These are phyloP conservation scores for Apodospora peruviana DNA, from an alignment of 495 filamentous ascomycete species.

Conservation along the genomic window DNA sequence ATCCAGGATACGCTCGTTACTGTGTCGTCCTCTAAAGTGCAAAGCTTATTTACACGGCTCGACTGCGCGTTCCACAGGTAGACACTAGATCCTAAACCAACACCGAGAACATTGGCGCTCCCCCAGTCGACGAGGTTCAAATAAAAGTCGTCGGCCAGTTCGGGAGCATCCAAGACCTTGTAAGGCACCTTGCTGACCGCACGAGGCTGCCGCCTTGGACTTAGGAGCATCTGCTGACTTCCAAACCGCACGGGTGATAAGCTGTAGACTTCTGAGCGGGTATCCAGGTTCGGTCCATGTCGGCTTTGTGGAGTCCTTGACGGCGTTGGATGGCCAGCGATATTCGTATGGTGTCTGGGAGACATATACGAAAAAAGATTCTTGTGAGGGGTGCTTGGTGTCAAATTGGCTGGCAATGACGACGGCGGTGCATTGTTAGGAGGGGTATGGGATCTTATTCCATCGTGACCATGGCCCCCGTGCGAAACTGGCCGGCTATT, in stretches of 20 bases:
- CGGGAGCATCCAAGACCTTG: constrained; percentile 95
- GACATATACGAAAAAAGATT: constrained; percentile 93
- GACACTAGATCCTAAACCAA: constrained; percentile 87
- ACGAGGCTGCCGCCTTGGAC: constrained; percentile 78
- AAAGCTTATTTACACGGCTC: constrained; percentile 84
- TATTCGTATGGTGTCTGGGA: constrained; percentile 59
- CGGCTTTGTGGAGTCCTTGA: constrained; percentile 84
- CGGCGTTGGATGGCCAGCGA: constrained; percentile 72
- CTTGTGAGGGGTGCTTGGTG: constrained; percentile 92
- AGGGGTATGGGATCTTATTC: constrained; percentile 73
- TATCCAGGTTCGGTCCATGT: constrained; percentile 78
- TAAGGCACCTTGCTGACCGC: constrained; percentile 93
- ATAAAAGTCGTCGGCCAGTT: constrained; percentile 95
- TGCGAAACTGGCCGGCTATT: constrained; percentile 49
- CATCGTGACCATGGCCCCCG: constrained; percentile 55
- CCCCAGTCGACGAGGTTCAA: constrained; percentile 97
- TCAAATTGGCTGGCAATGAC: constrained; percentile 61
- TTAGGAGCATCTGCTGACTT: constrained; percentile 86
- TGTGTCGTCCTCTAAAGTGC: constrained; percentile 86
- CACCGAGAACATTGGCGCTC: constrained; percentile 86
- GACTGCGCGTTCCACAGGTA: constrained; percentile 96
- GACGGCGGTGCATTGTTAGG: constrained; percentile 58
- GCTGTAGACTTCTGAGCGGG: constrained; percentile 86
- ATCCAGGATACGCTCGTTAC: constrained; percentile 98
- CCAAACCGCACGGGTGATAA: constrained; percentile 84